Conservation (phyloP, 108 stramenopile species). For the Parmales sp. region DNA sequence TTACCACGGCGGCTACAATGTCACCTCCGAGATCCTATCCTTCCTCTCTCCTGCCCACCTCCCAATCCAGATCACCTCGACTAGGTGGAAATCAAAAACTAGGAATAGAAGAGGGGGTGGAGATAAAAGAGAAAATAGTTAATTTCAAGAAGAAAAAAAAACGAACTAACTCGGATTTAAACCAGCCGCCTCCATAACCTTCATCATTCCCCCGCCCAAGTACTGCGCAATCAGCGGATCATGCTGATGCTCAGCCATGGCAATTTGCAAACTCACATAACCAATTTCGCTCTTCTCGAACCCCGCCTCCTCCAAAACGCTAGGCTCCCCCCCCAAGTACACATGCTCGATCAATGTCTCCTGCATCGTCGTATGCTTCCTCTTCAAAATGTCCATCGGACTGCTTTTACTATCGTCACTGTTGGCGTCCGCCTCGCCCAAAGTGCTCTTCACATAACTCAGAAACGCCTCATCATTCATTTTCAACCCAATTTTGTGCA, state of each 20-base stretch:
- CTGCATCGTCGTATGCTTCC: slow-evolving; percentile 66
- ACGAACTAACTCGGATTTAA: too few relatives aligned
- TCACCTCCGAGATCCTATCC: too few relatives aligned
- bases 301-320: slow-evolving; percentile 54
- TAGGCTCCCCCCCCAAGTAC: slow-evolving; percentile 49
- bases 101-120: too few relatives aligned
- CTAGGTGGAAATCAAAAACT: too few relatives aligned
- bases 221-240: slow-evolving; percentile 76
- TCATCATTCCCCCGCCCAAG: slow-evolving; percentile 59
- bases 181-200: slow-evolving; percentile 63
- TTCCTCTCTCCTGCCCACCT: too few relatives aligned
- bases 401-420: slow-evolving; percentile 10
- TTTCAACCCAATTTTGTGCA: slow-evolving; percentile 63
- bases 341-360: slow-evolving; percentile 60
- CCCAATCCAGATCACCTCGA: too few relatives aligned
- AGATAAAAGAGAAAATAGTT: too few relatives aligned
- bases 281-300: slow-evolving; percentile 60
- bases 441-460: slow-evolving; percentile 42
- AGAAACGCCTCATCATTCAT: slow-evolving; percentile 54
- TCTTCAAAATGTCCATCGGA: too few relatives aligned
- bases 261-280: slow-evolving; percentile 67
- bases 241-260: slow-evolving; percentile 69
- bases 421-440: slow-evolving; percentile 23
- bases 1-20: too few relatives aligned
- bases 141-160: too few relatives aligned